phyloP scores from a whole-genome alignment of 1,284 basidiomycete species.

The Coniferiporia weirii region DNA sequence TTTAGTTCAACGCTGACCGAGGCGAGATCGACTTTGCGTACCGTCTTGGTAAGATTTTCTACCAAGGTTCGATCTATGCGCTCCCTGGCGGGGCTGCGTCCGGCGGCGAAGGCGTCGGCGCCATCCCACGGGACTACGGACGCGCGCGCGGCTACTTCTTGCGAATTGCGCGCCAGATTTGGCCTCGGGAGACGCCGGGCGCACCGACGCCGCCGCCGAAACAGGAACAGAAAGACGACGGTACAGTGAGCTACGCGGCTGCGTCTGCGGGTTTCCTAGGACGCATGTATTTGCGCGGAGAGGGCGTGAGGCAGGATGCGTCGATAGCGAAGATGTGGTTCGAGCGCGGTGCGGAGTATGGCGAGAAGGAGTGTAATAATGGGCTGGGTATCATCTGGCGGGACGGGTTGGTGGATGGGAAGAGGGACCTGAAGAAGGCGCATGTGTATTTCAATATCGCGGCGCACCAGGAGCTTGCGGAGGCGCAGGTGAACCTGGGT shows the following conservation, averaged over 20 bases:
- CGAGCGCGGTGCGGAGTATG: slow-evolving; percentile 76
- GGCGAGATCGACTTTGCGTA: slow-evolving; percentile 83
- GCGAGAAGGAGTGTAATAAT: slow-evolving; percentile 85
- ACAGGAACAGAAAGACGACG: slow-evolving; percentile 49
- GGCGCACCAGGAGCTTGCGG: slow-evolving; percentile 79
- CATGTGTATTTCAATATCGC: slow-evolving; percentile 71
- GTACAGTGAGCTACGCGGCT: slow-evolving; percentile 62
- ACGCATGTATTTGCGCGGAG: slow-evolving; percentile 90
- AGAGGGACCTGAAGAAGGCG: slow-evolving; percentile 68
- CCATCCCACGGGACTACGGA: slow-evolving; percentile 68
- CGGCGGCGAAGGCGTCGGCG: slow-evolving; percentile 85
- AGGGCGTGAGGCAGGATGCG: slow-evolving; percentile 81
- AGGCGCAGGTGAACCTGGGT: slow-evolving; percentile 87
- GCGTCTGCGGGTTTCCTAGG: slow-evolving; percentile 84
- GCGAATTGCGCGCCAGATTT: slow-evolving; percentile 73
- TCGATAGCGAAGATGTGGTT: slow-evolving; percentile 90
- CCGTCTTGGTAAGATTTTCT: slow-evolving; percentile 88
- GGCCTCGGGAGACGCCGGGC: slow-evolving; percentile 72
- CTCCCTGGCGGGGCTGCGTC: slow-evolving; percentile 70
- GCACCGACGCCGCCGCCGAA: slow-evolving; percentile 38
- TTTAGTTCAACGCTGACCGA: slow-evolving; percentile 88
- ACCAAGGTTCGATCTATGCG: slow-evolving; percentile 84
- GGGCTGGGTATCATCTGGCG: slow-evolving; percentile 88
- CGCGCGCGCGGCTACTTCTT: slow-evolving; percentile 80
- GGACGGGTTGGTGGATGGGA: slow-evolving; percentile 72